phyloP scores from a whole-genome alignment of 306 rosid species.

The Prinsepia uniflora region DNA sequence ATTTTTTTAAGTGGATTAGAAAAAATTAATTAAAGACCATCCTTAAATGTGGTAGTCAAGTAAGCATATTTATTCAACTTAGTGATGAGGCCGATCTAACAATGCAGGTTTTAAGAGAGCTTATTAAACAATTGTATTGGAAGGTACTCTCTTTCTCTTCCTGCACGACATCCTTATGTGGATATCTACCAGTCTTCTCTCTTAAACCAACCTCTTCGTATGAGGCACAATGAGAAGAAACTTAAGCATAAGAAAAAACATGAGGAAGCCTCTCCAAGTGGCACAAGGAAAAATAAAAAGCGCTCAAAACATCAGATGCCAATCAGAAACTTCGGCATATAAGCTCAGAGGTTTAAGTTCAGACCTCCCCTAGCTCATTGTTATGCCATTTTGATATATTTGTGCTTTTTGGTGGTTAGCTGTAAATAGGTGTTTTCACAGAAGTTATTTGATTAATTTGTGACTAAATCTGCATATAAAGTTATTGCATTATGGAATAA shows the following conservation, averaged over 20 bases:
- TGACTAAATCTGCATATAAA: not conserved
- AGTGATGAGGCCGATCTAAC: constrained; percentile 13
- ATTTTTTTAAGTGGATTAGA: too few species aligned
- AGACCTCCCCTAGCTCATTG: constrained; percentile 35
- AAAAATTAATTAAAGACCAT: not conserved
- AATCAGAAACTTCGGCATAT: constrained; percentile 25
- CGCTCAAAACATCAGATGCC: constrained; percentile 23
- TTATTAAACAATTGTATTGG: constrained; percentile 25
- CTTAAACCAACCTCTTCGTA: constrained; percentile 20
- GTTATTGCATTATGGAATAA: not conserved
- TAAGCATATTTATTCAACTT: not conserved
- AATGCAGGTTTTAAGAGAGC: constrained; percentile 35
- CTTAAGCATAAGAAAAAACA: constrained; percentile 16
- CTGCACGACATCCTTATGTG: constrained; percentile 30
- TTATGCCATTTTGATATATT: constrained; percentile 27
- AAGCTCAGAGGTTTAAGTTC: constrained; percentile 35
- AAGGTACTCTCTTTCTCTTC: constrained; percentile 27
- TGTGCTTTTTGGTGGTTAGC: not conserved
- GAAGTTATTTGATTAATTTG: not conserved
- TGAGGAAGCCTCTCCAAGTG: constrained; percentile 15
- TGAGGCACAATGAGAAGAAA: constrained; percentile 25
- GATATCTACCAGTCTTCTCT: constrained; percentile 24
- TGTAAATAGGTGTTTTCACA: not conserved
- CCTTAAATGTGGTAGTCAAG: not conserved
- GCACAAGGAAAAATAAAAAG: constrained; percentile 23